Evolutionary conservation across 169 alveolate species (phyloP).

Genomic region (Plasmodium malariae): DNA sequence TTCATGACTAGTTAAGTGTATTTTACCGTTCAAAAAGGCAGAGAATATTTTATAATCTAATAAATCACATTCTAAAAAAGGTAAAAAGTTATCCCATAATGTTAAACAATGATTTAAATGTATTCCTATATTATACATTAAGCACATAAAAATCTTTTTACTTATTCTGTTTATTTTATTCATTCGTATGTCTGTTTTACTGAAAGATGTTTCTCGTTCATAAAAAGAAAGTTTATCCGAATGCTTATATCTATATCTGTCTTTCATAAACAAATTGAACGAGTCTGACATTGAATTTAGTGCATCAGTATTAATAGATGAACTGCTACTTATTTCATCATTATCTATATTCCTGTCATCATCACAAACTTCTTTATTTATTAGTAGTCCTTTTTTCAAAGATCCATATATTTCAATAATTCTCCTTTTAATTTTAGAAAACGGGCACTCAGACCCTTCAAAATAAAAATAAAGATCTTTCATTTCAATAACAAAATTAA

Average conservation of each 20-base stretch:
- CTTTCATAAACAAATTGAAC: neutral
- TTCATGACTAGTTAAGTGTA: neutral
- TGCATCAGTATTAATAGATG: no score
- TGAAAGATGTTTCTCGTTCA: constrained; percentile 5
- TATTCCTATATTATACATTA: constrained; percentile 75
- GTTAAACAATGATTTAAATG: constrained; percentile 30
- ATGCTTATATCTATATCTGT: constrained; percentile 41
- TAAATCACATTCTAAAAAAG: constrained; percentile 46
- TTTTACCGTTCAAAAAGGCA: constrained; percentile 62
- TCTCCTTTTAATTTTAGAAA: constrained; percentile 75
- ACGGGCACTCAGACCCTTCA: constrained; percentile 71
- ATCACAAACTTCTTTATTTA: constrained; percentile 23
- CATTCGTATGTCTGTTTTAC: neutral
- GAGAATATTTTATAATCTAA: constrained; percentile 63
- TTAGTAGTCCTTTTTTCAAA: constrained; percentile 28
- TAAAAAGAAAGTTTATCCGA: constrained; percentile 9
- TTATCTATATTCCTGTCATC: constrained; percentile 4
- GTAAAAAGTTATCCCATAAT: constrained; percentile 45
- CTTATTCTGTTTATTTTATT: constrained; percentile 25
- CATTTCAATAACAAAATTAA: constrained; percentile 61
- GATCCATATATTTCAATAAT: constrained; percentile 75
- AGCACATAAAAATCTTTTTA: constrained; percentile 50
- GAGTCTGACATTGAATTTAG: constrained; percentile 7
- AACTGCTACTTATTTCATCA: neutral
- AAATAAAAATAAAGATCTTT: constrained; percentile 68